Base-by-base conservation (phyloP, 2,329 filamentous ascomycete species). In the Diaporthe humulicola region DNA sequence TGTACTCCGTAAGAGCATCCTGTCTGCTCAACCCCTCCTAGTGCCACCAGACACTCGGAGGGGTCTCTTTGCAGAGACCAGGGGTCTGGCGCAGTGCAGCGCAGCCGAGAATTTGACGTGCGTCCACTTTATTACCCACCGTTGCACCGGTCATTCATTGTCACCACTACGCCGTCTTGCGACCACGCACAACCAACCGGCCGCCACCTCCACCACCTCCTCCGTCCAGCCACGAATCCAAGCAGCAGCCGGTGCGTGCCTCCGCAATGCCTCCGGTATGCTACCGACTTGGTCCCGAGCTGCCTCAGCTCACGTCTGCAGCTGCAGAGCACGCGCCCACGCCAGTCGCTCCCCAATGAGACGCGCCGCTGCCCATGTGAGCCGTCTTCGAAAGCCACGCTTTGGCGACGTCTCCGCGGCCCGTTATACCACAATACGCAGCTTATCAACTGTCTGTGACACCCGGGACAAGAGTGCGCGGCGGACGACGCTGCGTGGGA, bases 281-380 rank as follows among this genome's bases (percentile, higher is more conserved):
- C 90, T 90, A 84, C 87, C 88, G 77, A 82, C 94, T 78, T 93
- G 92, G 91, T 91, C 90, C 83, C 90, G 91, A 85, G 90, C 90
- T 85, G 87, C 89, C 79, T 90, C 89, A 87, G 88, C 88, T 84
- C 90, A 89, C 83, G 87, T 89, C 79, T 93, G 91, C 85, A 88
- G 88, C 83, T 94, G 91, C 85, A 87, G 89, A 78, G 86, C 90
- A 79, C 93, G 91, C 84, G 83, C 90, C 71, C 87, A 88, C 73
- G 84, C 85, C 70, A 81, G 88, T 74, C 85, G 86, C 75, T 83
- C 85, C 58, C 79, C 90, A 75, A 84, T 87, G 75, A 87, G 88
- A 74, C 88, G 87, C 79, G 82, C 87, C 71, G 88, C 89, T 58
- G 88, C 87, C 54, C 45, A 66, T 28, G 40, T 36, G 33, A 48